A percentile compares a stretch with the other conserved stretches of the same genome.
Evolutionary conservation across 1,284 basidiomycete species (phyloP).

Genomic region (Vanrija humicola): DNA sequence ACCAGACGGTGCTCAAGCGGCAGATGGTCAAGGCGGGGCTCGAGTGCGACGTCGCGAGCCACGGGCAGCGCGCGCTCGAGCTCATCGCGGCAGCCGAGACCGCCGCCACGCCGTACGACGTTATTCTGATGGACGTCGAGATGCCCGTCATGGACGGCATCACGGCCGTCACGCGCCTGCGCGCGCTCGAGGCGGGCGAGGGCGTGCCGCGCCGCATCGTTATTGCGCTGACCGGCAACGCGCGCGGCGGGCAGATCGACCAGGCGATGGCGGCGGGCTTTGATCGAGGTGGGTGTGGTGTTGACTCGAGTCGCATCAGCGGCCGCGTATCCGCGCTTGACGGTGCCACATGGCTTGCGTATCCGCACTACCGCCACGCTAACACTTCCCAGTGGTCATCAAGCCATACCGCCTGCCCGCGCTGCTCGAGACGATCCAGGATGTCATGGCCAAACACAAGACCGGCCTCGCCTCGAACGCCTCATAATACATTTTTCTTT

Average conservation of each 20-base stretch:
- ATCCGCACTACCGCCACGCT: no score
- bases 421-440: constrained; percentile 2
- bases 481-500: no score
- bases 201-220: constrained; percentile 24
- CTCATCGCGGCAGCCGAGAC: constrained; percentile 2
- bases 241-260: constrained; percentile 37
- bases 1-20: constrained; percentile 43
- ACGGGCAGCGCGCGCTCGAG: constrained; percentile 44
- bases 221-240: constrained; percentile 45
- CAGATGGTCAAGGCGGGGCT: constrained; percentile 41
- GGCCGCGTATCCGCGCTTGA: no score
- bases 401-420: constrained; percentile 17
- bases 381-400: neutral
- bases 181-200: constrained; percentile 33
- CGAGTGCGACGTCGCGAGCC: constrained; percentile 33
- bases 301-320: neutral
- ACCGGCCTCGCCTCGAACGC: no score
- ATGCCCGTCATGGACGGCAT: constrained; percentile 48
- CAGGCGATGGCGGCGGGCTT: constrained; percentile 26
- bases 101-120: constrained; percentile 11
- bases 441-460: no score
- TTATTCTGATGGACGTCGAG: constrained; percentile 29
- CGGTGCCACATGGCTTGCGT: no score
- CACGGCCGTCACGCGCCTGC: constrained; percentile 34
- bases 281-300: constrained; percentile 26